Evolutionary conservation across 208 protist species (phyloP).

Genomic region (Trypanosoma platydactyli): DNA sequence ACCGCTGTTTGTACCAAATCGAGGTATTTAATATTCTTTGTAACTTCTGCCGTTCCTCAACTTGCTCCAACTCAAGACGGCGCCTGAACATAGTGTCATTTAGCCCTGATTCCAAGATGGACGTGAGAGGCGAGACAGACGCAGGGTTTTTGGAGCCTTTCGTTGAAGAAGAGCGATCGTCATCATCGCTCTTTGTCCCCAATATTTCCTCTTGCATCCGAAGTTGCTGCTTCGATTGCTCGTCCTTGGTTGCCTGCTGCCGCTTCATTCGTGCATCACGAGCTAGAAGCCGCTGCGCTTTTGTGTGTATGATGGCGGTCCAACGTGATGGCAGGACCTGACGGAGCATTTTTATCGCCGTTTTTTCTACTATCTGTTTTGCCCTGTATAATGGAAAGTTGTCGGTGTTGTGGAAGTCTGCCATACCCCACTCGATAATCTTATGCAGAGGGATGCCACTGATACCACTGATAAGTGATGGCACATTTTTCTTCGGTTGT

Average conservation of each 20-base stretch:
- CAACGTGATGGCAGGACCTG: constrained; percentile 24
- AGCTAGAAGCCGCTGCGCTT: constrained; percentile 30
- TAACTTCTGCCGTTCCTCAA: constrained; percentile 11
- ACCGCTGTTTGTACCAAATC: constrained; percentile 42
- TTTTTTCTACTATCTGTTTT: constrained; percentile 11
- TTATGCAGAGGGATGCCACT: constrained; percentile 37
- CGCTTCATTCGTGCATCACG: too few relatives aligned
- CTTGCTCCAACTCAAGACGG: constrained; percentile 4
- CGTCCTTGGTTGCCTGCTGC: neutral
- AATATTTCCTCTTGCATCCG: neutral
- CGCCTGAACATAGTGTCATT: neutral
- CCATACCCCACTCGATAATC: constrained; percentile 34
- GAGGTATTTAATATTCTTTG: constrained; percentile 43
- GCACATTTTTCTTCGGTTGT: neutral
- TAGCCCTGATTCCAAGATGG: neutral
- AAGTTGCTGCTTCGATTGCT: neutral
- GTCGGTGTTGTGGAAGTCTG: constrained; percentile 40
- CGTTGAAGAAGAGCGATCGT: neutral
- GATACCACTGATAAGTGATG: constrained; percentile 41
- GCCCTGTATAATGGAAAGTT: constrained; percentile 43
- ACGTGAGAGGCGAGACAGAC: too few relatives aligned
- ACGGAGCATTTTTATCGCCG: constrained; percentile 16
- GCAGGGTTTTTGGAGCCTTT: too few relatives aligned
- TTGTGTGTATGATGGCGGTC: constrained; percentile 30
- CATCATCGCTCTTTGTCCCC: neutral